Base-by-base conservation (phyloP, 495 filamentous ascomycete genomes). In the Talaromyces trachyspermus region DNA sequence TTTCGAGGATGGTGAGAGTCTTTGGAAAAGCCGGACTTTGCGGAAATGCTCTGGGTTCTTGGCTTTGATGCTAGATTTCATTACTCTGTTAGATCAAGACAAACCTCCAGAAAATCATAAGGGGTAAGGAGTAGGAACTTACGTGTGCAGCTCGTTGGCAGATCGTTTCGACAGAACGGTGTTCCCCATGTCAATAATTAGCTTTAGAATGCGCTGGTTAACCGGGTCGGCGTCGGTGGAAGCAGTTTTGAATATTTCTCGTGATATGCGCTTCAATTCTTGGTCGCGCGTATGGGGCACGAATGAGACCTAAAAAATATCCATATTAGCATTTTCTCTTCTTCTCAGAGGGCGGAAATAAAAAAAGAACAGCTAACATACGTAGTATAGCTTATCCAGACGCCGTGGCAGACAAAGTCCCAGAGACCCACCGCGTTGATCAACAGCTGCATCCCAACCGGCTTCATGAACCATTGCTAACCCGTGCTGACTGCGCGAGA, bases 381-480 rank as follows among this genome's bases (percentile, higher is more conserved):
- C 44, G 41, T 50, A 67, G 56, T 65, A 81, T 19, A 98, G 66
- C 56, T 81, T 83, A 27, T 74, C 70, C 55, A 97, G 83, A 57
- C 90, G 71, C 12, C 78, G 62, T 0, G 92, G 92, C 19, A 98
- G 79, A 64, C 89, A 91, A 51, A 89, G 84, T 14, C 92, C 92
- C 12, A 95, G 66, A 0, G 88, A 86, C 43, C 84, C 80, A 35
- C 92, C 94, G 52, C 86, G 79, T 15, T 80, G 76, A 55, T 90
- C 89, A 9, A 89, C 82, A 47, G 88, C 90, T 30, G 88, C 86
- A 59, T 95, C 89, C 92, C 94, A 98, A 15, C 89, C 89, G 58
- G 83, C 68, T 51, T 90, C 84, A 17, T 80, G 79, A 17, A 98
- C 68, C 37, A 95, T 95, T 63, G 89, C 86, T 24, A 95, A 78